Evolutionary conservation across 495 filamentous ascomycete species (phyloP), one percentile per base, ranked within the genome.

Genomic region (Astrocystis sublimbata): DNA sequence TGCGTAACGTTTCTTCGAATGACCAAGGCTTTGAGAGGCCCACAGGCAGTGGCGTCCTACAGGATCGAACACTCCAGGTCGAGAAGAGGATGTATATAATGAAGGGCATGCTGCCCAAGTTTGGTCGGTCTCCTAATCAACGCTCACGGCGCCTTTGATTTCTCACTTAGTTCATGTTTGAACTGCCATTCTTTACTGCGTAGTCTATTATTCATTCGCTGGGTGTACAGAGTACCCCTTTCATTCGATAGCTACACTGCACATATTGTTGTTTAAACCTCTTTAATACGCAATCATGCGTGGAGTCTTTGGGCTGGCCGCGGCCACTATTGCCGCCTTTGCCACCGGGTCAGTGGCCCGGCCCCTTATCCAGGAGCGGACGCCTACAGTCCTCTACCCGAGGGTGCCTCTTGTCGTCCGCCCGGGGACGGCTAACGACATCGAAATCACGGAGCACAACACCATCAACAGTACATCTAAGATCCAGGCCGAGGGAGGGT

Each of bases 381-480:
- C n/a, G n/a, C n/a, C n/a, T n/a, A n/a, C n/a, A n/a, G n/a, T n/a
- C n/a, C n/a, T n/a, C n/a, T n/a, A n/a, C n/a, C n/a, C n/a, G n/a
- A n/a, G n/a, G n/a, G n/a, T n/a, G n/a, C n/a, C 71, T n/a, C 62
- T 72, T 42, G 56, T 70, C 41, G 69, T 66, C 19, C 52, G 23
- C 0, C 67, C 73, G 6, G 73, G 71, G 24, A 38, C 9, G 17
- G 41, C 40, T 26, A 30, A 58, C 10, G 59, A 73, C 33, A 23
- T 75, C 5, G 41, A 69, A 17, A 65, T 73, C 33, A 73, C 71
- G 23, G 43, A 65, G 24, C 30, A 63, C 21, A 75, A 72, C 55
- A 75, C 68, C 7, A 9, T 75, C 47, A 73, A 75, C 64, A 42
- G 38, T 36, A 51, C 45, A 30, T 33, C 26, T n/a, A 41, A 21